phyloP scores from a whole-genome alignment of 257 asterid species.

The Solanum infundibuliforme region DNA sequence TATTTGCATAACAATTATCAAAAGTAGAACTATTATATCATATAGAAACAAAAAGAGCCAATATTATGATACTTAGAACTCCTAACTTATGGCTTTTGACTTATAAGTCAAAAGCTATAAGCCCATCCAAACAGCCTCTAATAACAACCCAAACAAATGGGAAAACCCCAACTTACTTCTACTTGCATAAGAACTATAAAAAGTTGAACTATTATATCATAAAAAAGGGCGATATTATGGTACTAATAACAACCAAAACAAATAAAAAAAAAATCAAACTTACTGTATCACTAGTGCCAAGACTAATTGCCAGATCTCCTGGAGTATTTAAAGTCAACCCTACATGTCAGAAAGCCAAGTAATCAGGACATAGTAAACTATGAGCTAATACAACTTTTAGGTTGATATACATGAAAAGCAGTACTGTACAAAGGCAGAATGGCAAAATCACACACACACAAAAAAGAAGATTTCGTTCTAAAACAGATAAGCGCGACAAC shows the following conservation, averaged over 20 bases:
- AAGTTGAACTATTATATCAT: neutral
- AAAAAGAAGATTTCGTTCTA: neutral
- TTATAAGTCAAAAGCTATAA: neutral
- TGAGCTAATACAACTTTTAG: neutral
- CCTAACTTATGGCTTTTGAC: neutral
- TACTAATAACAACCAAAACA: neutral
- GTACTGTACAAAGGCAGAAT: neutral
- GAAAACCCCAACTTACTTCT: conserved; percentile 25
- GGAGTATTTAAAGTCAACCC: conserved; percentile 84
- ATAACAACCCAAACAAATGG: neutral
- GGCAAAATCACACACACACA: neutral
- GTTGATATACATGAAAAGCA: neutral
- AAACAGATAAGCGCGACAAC: neutral
- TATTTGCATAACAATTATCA: neutral
- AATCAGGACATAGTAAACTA: neutral
- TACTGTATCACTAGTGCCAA: conserved; percentile 98
- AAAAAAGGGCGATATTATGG: neutral
- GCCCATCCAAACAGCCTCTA: neutral
- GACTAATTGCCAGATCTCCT: conserved; percentile 88
- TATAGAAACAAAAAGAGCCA: neutral
- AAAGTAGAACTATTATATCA: neutral
- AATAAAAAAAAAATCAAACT: conserved; percentile 4
- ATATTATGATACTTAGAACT: neutral
- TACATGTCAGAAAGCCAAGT: conserved; percentile 1
- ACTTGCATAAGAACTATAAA: neutral